These are phyloP conservation scores for Calonectria fujianensis DNA, from an alignment of 2,329 filamentous ascomycete genomes.

Conservation along the genomic window DNA sequence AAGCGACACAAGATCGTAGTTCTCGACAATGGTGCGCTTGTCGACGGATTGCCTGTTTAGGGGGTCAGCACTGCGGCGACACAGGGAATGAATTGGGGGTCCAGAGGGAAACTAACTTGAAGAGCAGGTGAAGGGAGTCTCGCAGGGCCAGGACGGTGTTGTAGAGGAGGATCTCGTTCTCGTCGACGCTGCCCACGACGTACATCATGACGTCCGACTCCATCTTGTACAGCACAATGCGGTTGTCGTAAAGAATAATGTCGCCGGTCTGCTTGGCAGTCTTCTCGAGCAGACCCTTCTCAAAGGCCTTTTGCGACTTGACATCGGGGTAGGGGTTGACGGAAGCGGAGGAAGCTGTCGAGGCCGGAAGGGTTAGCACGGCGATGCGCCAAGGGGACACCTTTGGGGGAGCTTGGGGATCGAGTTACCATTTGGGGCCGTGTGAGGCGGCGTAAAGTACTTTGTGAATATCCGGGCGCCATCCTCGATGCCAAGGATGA, in stretches of 20 bases:
- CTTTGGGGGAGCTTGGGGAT: slow-evolving; percentile 45
- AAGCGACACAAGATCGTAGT: slow-evolving; percentile 96
- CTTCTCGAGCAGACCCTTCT: slow-evolving; percentile 96
- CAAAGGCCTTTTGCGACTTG: slow-evolving; percentile 96
- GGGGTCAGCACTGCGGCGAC: slow-evolving; percentile 36
- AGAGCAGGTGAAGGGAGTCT: slow-evolving; percentile 91
- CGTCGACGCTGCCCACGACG: slow-evolving; percentile 91
- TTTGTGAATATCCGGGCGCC: slow-evolving; percentile 94
- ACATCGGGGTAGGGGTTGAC: slow-evolving; percentile 88
- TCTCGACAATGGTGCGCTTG: slow-evolving; percentile 98
- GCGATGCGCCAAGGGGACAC: slow-evolving; percentile 49
- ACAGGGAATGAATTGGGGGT: not conserved
- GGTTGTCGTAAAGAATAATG: slow-evolving; percentile 98
- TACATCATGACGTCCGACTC: slow-evolving; percentile 98
- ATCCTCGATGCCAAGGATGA: slow-evolving; percentile 89
- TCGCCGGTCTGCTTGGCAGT: slow-evolving; percentile 96
- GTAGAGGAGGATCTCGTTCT: slow-evolving; percentile 98
- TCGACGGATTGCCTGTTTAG: slow-evolving; percentile 88
- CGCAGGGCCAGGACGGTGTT: slow-evolving; percentile 94
- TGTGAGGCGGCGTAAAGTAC: slow-evolving; percentile 84
- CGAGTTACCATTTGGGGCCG: slow-evolving; percentile 62
- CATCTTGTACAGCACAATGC: slow-evolving; percentile 97
- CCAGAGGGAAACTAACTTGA: slow-evolving; percentile 79
- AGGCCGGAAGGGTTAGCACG: slow-evolving; percentile 53
- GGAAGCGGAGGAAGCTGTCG: slow-evolving; percentile 67